Conservation (phyloP, 2,329 filamentous ascomycete genomes). For the Monilinia vaccinii-corymbosi region DNA sequence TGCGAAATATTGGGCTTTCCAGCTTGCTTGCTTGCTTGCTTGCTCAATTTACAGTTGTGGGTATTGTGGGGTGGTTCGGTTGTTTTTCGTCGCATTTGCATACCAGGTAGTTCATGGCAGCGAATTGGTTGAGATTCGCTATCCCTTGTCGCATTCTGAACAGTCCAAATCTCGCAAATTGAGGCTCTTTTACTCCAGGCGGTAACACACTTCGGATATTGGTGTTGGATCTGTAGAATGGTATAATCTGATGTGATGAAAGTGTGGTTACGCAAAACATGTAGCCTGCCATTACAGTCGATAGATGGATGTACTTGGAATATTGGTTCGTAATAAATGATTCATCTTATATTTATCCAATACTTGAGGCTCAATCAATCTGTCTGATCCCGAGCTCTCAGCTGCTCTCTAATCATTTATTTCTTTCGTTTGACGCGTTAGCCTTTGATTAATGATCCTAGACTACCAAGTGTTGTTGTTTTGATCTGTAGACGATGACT, state of each 20-base stretch:
- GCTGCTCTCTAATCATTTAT: background rate
- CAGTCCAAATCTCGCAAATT: background rate
- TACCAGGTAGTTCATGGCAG: background rate
- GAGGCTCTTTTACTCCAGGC: background rate
- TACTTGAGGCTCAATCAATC: background rate
- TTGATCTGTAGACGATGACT: background rate
- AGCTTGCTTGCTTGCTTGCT: background rate
- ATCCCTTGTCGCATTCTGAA: background rate
- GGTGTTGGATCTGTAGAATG: background rate
- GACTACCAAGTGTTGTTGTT: background rate
- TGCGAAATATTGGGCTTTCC: background rate
- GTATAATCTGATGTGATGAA: background rate
- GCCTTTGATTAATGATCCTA: background rate
- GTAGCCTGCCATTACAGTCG: background rate
- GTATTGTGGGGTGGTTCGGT: background rate
- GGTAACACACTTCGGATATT: background rate
- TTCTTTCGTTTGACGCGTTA: constrained; percentile 1
- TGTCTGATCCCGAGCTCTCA: background rate
- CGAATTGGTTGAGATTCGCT: background rate
- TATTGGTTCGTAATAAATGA: background rate
- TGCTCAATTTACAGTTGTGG: background rate
- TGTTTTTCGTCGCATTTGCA: background rate
- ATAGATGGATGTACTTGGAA: background rate
- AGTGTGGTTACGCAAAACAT: background rate
- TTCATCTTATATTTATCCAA: background rate